Evolutionary conservation across 139 green algal species (phyloP), one percentile per base, ranked within the genome.

Genomic region (Coelastrella sp.): DNA sequence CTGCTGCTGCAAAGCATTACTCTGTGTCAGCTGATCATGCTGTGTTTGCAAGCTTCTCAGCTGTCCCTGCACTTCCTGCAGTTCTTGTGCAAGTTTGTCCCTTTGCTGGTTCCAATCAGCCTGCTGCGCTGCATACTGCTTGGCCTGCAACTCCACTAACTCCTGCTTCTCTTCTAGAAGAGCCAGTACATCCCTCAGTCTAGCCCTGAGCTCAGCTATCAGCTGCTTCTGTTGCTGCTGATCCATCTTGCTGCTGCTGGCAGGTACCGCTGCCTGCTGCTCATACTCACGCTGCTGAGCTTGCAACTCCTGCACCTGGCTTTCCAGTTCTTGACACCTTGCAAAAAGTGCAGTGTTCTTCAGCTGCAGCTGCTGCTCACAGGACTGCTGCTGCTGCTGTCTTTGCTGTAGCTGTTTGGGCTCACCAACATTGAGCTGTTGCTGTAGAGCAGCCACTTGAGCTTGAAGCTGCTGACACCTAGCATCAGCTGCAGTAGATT

Each of bases 331-430:
- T 35, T 82, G 51, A 45, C 75, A 82, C 8, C 75, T 34, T 38
- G 69, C 51, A 60, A 82, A 82, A 34, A 82, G 37, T 0, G 75
- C 75, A 21, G 75, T 82, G 75, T 82, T 82, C 23, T 40, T 82
- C 50, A 23, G 4, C 35, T 53, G 35, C 32, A 81, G 73, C 35
- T 81, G 48, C 21, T 60, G 32, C 23, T 81, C 50, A 8, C 48
- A 8, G 30, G 45, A 17, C 32, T 79, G 45, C 73, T 68, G 27
- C 48, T 66, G 45, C 38, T 34, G 19, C 72, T 80, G 72, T 15
- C 43, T 40, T 27, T n/a, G 27, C 50, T 50, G 73, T 17, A 50
- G 48, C 73, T 68, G 73, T n/a, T n/a, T n/a, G n/a, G n/a, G n/a
- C n/a, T n/a, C n/a, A n/a, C n/a, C n/a, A 32, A 51, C 2, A 30